Percentiles rank a stretch among this genome's conserved stretches.
phyloP scores from a whole-genome alignment of 495 filamentous ascomycete species.

The Hypoxylon fuscum region DNA sequence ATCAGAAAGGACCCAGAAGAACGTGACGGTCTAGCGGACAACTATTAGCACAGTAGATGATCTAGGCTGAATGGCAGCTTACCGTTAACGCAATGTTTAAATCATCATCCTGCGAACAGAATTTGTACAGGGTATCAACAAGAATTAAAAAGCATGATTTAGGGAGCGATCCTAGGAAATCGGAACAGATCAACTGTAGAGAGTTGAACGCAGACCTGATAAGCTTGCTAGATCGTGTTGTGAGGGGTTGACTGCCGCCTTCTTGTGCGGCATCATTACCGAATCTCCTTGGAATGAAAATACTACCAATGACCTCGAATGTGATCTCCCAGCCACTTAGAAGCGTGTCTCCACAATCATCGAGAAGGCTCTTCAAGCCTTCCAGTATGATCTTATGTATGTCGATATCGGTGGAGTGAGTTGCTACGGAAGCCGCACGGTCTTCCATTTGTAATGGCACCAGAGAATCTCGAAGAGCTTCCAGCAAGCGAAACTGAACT shows the following conservation, averaged over 20 bases:
- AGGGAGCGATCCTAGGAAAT: constrained; percentile 85
- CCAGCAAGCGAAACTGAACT: constrained; percentile 75
- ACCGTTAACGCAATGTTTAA: constrained; percentile 94
- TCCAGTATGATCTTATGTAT: constrained; percentile 86
- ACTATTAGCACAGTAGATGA: constrained; percentile 32
- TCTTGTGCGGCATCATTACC: constrained; percentile 37
- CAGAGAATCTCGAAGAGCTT: constrained; percentile 70
- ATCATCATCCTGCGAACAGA: constrained; percentile 86
- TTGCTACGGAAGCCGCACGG: constrained; percentile 59
- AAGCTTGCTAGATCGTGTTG: constrained; percentile 74
- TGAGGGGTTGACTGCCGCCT: constrained; percentile 39
- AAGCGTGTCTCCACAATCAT: constrained; percentile 87
- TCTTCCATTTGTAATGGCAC: constrained; percentile 52
- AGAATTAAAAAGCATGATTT: constrained; percentile 80
- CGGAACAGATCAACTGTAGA: constrained; percentile 90
- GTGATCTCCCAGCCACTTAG: constrained; percentile 82
- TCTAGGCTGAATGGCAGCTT: constrained; percentile 28
- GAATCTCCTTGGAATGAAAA: constrained; percentile 66
- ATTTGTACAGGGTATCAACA: constrained; percentile 87
- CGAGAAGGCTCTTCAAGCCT: constrained; percentile 80
- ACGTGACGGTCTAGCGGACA: constrained; percentile 74
- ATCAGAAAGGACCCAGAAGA: constrained; percentile 95
- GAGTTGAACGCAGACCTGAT: constrained; percentile 87
- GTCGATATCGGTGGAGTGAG: constrained; percentile 71
- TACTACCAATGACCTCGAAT: constrained; percentile 85